Percentiles rank a stretch among this genome's conserved stretches.
These are phyloP conservation scores for Teratosphaeria viscida DNA, from an alignment of 2,329 filamentous ascomycete species.

Conservation along the genomic window DNA sequence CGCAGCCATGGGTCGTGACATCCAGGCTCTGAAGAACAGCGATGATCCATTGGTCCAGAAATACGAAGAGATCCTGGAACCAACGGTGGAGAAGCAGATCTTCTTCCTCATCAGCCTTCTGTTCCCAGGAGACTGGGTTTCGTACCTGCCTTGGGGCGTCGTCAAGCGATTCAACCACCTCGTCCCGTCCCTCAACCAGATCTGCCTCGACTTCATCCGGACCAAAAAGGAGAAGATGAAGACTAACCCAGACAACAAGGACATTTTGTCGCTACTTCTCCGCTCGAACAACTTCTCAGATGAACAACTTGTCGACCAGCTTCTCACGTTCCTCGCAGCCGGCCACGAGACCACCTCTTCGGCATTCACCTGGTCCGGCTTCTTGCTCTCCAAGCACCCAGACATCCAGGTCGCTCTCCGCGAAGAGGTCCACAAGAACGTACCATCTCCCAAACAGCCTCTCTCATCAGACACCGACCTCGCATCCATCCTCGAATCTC, in stretches of 20 bases:
- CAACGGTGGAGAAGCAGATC: constrained; percentile 36
- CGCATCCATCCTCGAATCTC: constrained; percentile 30
- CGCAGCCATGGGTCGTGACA: constrained; percentile 35
- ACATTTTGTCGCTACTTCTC: constrained; percentile 41
- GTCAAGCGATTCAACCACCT: constrained; percentile 3
- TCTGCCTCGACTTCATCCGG: constrained; percentile 38
- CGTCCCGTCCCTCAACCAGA: constrained; percentile 27
- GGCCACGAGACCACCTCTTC: constrained; percentile 68
- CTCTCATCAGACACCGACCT: constrained; percentile 2
- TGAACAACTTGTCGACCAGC: constrained; percentile 42
- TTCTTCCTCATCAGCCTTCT: constrained; percentile 33
- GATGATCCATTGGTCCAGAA: constrained; percentile 33
- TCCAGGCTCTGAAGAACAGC: constrained; percentile 30
- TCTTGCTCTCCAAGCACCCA: constrained; percentile 56
- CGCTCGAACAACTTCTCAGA: constrained; percentile 44
- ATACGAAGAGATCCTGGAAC: constrained; percentile 37
- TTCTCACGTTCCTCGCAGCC: constrained; percentile 47
- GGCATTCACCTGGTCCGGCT: constrained; percentile 64
- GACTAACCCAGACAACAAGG: constrained; percentile 22
- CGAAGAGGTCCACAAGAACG: constrained; percentile 51
- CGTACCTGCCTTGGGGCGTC: constrained; percentile 28
- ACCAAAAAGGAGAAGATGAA: constrained; percentile 31
- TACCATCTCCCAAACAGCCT: constrained; percentile 38
- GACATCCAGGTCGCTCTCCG: constrained; percentile 58
- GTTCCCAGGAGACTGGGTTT: constrained; percentile 29